Base-by-base conservation (phyloP, 2,329 filamentous ascomycete species). In the Penicillium sp. region DNA sequence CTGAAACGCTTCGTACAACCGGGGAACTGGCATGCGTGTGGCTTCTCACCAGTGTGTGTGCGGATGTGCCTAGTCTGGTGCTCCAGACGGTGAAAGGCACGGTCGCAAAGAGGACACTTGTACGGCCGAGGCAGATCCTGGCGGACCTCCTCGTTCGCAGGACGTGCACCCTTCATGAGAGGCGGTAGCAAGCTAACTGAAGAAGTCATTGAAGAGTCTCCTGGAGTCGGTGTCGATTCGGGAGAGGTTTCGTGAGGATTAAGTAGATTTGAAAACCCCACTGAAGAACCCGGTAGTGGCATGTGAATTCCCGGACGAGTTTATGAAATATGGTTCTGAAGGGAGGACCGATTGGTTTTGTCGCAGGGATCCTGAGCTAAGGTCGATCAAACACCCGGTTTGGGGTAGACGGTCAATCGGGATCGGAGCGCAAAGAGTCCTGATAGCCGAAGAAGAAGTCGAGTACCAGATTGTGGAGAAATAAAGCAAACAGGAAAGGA, bases 1-100 rank as follows among this genome's bases (percentile, higher is more conserved):
- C 90, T 96, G 80, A 99, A 97, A 69, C 93, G 90, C 79, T 97
- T 97, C 67, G 90, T 93, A 85, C 93, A 97, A 67, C 92, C 91
- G 4, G 91, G 91, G 70, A 93, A 97, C 73, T 90, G 88, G 84
- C 93, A 99, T 60, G 90, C 92, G 70, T 97, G 94, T 45, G 93
- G 93, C 82, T 97, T 99, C 81, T 99, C 93, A 68, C 93, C 94
- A 0, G 93, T 99, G 77, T 99, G 93, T 7, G 94, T 97, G 68
- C 93, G 87, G 71, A 97, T 97, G 77, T 99, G 93, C 67, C 87
- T 77, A 57, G 85, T 88, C 82, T 97, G 93, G 75, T 97, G 93
- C 80, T 97, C 93, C 40, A 99, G 83, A 61, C 94, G 91, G 81
- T 97, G 94, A 79, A 99, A 99, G 58, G 94, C 93, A 83, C 97